Percentiles rank a stretch among this genome's conserved stretches.
These are phyloP conservation scores for Erythrobasidium hasegawianum DNA, from an alignment of 1,284 basidiomycete genomes.

Conservation along the genomic window DNA sequence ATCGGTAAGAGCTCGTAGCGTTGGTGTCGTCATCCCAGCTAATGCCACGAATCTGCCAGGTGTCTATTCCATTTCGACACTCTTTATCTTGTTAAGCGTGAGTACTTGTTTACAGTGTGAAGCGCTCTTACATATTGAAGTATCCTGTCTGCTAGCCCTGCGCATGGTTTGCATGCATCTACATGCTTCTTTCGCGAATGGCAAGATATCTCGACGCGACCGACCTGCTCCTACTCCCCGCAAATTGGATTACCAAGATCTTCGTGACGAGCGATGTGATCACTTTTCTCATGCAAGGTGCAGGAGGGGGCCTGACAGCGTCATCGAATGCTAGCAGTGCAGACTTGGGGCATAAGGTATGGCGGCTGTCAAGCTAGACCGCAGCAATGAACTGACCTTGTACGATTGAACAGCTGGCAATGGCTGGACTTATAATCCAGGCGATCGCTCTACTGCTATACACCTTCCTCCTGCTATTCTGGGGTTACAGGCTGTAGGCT, in stretches of 20 bases:
- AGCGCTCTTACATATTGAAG: background rate
- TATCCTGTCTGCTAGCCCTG: constrained; percentile 36
- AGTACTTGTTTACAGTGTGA: background rate
- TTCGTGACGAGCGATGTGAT: constrained; percentile 46
- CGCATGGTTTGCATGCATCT: constrained; percentile 40
- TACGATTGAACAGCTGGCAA: constrained; percentile 16
- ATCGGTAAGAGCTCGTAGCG: background rate
- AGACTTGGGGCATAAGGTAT: constrained; percentile 16
- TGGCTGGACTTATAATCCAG: constrained; percentile 39
- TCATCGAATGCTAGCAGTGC: constrained; percentile 4
- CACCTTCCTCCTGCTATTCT: constrained; percentile 36
- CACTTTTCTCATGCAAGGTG: constrained; percentile 44
- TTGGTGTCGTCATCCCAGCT: background rate
- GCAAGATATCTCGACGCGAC: constrained; percentile 26
- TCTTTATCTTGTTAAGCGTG: constrained; percentile 38
- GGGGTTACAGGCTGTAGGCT: constrained; percentile 36
- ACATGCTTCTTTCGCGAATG: constrained; percentile 30
- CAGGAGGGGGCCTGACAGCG: constrained; percentile 38
- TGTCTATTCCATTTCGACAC: constrained; percentile 34
- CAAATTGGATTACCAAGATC: constrained; percentile 42
- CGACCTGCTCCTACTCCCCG: constrained; percentile 37
- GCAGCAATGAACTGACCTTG: background rate
- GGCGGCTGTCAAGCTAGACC: background rate
- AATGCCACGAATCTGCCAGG: too few relatives aligned
- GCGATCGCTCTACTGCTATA: constrained; percentile 38